These are phyloP conservation scores for Coemansia sp. DNA, from an alignment of 192 early-diverging fungal genomes.

Conservation along the genomic window DNA sequence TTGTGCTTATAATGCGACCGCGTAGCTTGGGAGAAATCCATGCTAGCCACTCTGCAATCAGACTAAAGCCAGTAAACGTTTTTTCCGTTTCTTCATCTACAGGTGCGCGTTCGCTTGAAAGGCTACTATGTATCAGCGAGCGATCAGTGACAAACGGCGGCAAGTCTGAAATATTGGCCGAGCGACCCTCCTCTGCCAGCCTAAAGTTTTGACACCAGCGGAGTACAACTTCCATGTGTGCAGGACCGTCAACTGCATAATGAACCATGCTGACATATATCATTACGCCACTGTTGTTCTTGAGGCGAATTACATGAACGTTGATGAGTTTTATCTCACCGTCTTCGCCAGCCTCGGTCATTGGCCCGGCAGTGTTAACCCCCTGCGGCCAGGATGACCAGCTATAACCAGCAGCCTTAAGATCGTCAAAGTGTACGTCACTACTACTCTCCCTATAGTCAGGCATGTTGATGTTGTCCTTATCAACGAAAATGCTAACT, in stretches of 20 bases:
- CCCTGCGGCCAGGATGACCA: slow-evolving; percentile 41
- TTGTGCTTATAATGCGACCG: slow-evolving; percentile 26
- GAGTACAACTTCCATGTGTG: slow-evolving; percentile 33
- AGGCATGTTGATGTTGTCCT: slow-evolving; percentile 29
- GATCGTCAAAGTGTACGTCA: slow-evolving; percentile 22
- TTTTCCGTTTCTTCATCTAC: slow-evolving; percentile 19
- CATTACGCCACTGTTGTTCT: slow-evolving; percentile 39
- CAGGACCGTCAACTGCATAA: slow-evolving; percentile 37
- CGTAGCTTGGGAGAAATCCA: slow-evolving; percentile 44
- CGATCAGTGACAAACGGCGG: slow-evolving; percentile 31
- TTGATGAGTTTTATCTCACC: slow-evolving; percentile 43
- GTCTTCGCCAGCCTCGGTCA: slow-evolving; percentile 15
- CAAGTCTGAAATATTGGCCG: slow-evolving; percentile 4
- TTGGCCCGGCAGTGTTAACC: slow-evolving; percentile 39
- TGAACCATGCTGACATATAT: slow-evolving; percentile 45
- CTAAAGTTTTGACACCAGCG: slow-evolving; percentile 32
- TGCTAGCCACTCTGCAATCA: slow-evolving; percentile 33
- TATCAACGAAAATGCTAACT: slow-evolving; percentile 29
- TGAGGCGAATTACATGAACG: slow-evolving; percentile 37
- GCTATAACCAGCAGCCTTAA: slow-evolving; percentile 20
- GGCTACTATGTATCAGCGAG: neutral
- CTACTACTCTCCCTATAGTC: slow-evolving; percentile 31
- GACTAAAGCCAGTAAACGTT: slow-evolving; percentile 21
- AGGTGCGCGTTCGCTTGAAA: slow-evolving; percentile 21
- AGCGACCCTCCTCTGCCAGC: slow-evolving; percentile 5